These are phyloP conservation scores for Podaxis sp. DNA, from an alignment of 768 basidiomycete species.

Conservation along the genomic window DNA sequence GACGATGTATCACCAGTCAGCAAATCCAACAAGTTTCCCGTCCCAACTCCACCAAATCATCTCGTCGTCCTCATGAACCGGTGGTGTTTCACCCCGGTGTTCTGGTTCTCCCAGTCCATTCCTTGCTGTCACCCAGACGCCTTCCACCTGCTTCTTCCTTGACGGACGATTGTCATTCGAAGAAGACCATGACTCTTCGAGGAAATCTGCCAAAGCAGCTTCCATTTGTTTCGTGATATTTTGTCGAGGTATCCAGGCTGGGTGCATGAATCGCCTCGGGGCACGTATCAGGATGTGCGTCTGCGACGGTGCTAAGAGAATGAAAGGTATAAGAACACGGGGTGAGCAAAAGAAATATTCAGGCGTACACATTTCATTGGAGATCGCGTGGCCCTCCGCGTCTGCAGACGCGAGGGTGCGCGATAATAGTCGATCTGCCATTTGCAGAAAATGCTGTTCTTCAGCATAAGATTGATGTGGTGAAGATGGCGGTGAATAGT, in stretches of 20 bases:
- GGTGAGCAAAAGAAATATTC: not conserved
- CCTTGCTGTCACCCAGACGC: constrained; percentile 45
- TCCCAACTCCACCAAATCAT: constrained; percentile 70
- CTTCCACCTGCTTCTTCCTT: constrained; percentile 36
- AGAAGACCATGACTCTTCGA: constrained; percentile 30
- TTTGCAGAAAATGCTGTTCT: constrained; percentile 31
- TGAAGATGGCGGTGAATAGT: constrained; percentile 9
- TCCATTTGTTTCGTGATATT: constrained; percentile 40
- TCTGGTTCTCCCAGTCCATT: constrained; percentile 20
- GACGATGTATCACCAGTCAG: constrained; percentile 41
- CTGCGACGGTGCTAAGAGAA: constrained; percentile 39
- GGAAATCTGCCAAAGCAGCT: constrained; percentile 37
- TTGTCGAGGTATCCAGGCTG: constrained; percentile 48
- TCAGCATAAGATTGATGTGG: constrained; percentile 27
- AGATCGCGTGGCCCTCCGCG: constrained; percentile 32
- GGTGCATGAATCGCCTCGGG: constrained; percentile 45
- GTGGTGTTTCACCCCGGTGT: not conserved
- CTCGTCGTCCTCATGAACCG: constrained; percentile 36
- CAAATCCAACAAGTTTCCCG: constrained; percentile 51
- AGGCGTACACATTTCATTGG: constrained; percentile 35
- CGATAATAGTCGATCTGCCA: constrained; percentile 35
- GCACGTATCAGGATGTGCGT: constrained; percentile 48
- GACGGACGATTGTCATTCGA: not conserved
- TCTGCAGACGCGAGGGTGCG: constrained; percentile 36
- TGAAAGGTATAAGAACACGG: not conserved